Percentiles rank a stretch among this genome's conserved stretches.
phyloP scores from a whole-genome alignment of 768 basidiomycete species.

The Hebeloma cylindrosporum region DNA sequence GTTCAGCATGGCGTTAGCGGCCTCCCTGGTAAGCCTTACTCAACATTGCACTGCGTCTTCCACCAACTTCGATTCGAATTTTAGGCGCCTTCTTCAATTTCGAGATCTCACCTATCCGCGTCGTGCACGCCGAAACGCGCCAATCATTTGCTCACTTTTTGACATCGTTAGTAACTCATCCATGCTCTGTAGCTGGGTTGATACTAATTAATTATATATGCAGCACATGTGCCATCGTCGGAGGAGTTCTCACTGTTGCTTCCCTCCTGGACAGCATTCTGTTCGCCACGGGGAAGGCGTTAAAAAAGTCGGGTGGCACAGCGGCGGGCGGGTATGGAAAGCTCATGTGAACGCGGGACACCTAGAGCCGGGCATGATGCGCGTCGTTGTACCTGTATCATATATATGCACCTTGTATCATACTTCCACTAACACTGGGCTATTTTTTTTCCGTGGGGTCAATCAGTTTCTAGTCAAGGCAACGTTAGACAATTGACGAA shows the following conservation, averaged over 20 bases:
- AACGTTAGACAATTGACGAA: too few species aligned
- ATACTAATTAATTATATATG: slow-evolving; percentile 1
- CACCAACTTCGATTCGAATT: neutral
- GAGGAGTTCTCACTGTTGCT: slow-evolving; percentile 94
- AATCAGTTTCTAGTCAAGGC: too few species aligned
- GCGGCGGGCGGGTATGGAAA: slow-evolving; percentile 37
- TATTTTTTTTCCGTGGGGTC: neutral
- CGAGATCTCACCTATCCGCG: slow-evolving; percentile 95
- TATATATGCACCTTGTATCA: slow-evolving; percentile 22
- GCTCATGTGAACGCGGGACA: slow-evolving; percentile 39
- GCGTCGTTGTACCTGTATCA: slow-evolving; percentile 10
- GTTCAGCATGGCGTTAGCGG: slow-evolving; percentile 74
- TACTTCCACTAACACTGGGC: slow-evolving; percentile 28
- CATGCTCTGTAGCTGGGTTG: neutral
- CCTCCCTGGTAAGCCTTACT: slow-evolving; percentile 50
- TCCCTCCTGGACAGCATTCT: slow-evolving; percentile 84
- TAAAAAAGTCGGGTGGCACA: slow-evolving; percentile 56
- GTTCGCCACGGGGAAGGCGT: slow-evolving; percentile 73
- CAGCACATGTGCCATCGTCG: slow-evolving; percentile 96
- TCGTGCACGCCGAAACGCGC: slow-evolving; percentile 86
- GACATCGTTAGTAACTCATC: slow-evolving; percentile 71
- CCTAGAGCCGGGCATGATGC: neutral
- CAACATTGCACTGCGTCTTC: neutral
- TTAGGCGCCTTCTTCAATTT: slow-evolving; percentile 88
- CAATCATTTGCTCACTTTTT: slow-evolving; percentile 98